Percentiles rank a stretch among this genome's conserved stretches.
Conservation (phyloP, 177 flowering plant species). For the Vitis hybrid region DNA sequence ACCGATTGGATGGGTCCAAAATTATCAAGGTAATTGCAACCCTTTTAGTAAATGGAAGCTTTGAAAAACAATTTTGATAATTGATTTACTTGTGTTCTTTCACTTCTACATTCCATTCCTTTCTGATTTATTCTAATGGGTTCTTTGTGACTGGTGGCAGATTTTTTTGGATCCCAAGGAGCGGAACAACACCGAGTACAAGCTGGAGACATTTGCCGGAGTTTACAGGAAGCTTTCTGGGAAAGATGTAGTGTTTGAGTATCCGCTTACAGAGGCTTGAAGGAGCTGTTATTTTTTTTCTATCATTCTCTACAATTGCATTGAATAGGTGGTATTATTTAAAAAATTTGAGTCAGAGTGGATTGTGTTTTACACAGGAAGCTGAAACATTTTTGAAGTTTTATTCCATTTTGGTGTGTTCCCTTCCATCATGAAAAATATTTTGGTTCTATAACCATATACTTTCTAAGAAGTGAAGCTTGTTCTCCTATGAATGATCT, state of each 20-base stretch:
- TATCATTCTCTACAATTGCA: background rate
- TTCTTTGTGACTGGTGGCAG: conserved; percentile 25
- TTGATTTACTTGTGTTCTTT: background rate
- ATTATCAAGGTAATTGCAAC: conserved; percentile 64
- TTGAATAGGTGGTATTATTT: background rate
- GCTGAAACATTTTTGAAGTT: background rate
- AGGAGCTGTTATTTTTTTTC: background rate
- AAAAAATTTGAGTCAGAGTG: conserved; percentile 14
- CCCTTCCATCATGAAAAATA: too few species aligned
- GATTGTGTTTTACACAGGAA: background rate
- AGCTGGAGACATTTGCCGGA: conserved; percentile 73
- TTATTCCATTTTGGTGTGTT: background rate
- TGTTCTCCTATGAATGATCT: too few species aligned
- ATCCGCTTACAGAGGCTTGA: conserved; percentile 58
- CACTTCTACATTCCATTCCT: background rate
- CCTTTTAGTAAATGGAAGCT: too few species aligned
- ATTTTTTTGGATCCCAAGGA: conserved; percentile 83
- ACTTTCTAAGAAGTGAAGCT: too few species aligned
- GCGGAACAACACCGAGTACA: conserved; percentile 75
- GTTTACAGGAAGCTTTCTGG: conserved; percentile 89
- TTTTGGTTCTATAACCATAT: too few species aligned
- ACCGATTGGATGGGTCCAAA: conserved; percentile 81
- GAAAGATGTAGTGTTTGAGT: conserved; percentile 88
- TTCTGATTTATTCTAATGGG: too few species aligned
- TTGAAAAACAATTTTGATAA: too few species aligned